phyloP scores from a whole-genome alignment of 192 early-diverging fungal species.

The Coemansia sp. region DNA sequence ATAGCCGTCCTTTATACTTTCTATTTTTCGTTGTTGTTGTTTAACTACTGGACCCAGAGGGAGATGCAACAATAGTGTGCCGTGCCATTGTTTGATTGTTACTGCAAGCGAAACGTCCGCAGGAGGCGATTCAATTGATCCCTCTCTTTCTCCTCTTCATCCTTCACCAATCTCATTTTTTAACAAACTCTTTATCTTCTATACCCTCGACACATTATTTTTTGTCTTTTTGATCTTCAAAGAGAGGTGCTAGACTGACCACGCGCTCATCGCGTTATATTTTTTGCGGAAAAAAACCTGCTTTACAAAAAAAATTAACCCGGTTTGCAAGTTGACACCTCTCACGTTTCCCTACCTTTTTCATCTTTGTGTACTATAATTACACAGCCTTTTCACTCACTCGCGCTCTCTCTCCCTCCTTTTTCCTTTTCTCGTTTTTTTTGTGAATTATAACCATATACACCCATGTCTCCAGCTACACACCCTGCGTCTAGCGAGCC shows the following conservation, averaged over 20 bases:
- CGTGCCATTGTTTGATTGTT: too few relatives aligned
- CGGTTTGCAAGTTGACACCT: not conserved
- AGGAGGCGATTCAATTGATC: too few relatives aligned
- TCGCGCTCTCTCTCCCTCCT: too few relatives aligned
- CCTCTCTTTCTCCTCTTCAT: too few relatives aligned
- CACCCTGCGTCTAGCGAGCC: not conserved
- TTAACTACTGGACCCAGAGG: not conserved
- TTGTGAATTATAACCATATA: not conserved
- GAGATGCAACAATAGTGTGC: too few relatives aligned
- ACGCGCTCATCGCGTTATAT: not conserved
- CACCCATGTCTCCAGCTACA: not conserved
- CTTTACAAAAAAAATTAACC: not conserved
- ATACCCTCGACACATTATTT: not conserved
- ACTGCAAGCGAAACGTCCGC: too few relatives aligned
- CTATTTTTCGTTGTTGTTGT: not conserved
- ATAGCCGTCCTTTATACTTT: not conserved
- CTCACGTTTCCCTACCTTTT: too few relatives aligned
- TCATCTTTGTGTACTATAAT: not conserved
- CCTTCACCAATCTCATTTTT: too few relatives aligned
- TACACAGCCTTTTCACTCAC: not conserved
- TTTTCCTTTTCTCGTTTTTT: conserved; percentile 4
- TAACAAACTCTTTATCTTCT: too few relatives aligned
- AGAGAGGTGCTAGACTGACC: too few relatives aligned
- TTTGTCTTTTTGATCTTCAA: too few relatives aligned
- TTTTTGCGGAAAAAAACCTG: not conserved